Evolutionary conservation across 2,329 filamentous ascomycete species (phyloP), one percentile per base, ranked within the genome.

Genomic region (Phialophora chinensis): DNA sequence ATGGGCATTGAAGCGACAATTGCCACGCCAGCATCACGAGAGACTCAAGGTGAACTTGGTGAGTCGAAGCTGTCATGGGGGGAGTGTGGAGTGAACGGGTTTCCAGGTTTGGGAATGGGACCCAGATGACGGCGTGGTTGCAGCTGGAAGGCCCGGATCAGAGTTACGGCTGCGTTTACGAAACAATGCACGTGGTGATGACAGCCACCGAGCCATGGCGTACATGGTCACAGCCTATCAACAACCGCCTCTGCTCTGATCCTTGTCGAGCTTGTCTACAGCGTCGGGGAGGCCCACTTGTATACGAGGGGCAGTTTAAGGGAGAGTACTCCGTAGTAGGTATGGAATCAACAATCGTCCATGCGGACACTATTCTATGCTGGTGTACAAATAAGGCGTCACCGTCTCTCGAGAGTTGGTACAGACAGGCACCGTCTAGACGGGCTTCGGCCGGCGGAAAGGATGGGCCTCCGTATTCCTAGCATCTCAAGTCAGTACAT

Each of bases 401-500:
- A n/a, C 17, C 38, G 38, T 44, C 17, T 20, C 38, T 44, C 38
- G 6, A 44, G 38, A 8, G 1, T n/a, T n/a, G 33, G 11, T 20
- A 38, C 6, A 44, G 38, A 49, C 17, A 44, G n/a, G 14, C 38
- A 5, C 31, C 20, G 33, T 38, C 47, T 20, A 23, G 6, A 44
- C 25, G 55, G 55, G 60, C 33, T 50, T 65, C 20, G 78, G 77
- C 56, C 77, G 76, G 71, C 73, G 74, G 71, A 79, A 76, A 4
- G 77, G 76, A 71, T 79, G 78, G 53, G 78, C 78, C 70, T 79
- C 78, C 35, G 78, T 80, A 62, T 80, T 73, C 55, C 78, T 80
- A 66, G 56, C 25, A 20, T 33, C 49, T 42, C 42, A 20, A 6
- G 65, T 58, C 35, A 69, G 71, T 67, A 20, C 1, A 8, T 8